Evolutionary conservation across 148 eudicot species (phyloP), one percentile per base, ranked within the genome.

Genomic region (Cornus suecica): DNA sequence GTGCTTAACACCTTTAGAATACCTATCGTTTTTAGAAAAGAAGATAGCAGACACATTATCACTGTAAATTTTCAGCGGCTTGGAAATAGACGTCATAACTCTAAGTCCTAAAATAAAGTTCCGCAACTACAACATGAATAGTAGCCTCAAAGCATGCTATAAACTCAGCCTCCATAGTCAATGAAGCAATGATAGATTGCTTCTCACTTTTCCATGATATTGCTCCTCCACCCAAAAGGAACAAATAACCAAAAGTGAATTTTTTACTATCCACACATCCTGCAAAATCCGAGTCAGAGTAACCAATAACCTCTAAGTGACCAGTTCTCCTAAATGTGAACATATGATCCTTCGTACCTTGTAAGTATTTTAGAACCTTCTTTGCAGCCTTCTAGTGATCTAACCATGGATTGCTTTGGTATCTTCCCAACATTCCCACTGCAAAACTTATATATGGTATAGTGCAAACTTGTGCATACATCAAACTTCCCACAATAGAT

Each of bases 401-500:
- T 10, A 65, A 7, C 26, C 67, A 1, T 61, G 10, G 65, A 25
- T 22, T 61, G 25, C 64, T 60, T 23, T 60, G 25, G 64, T 23
- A 60, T 60, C 64, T 60, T 9, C 66, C 25, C 2, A 65, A 20
- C 7, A 65, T 65, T 8, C 16, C 16, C 1, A 65, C 67, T 65
- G 32, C 30, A 8, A 65, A 24, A 26, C 29, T 24, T 1, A 65
- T 11, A 15, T 26, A 18, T 7, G 10, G 32, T 65, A 30, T 13
- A 3, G 30, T 65, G 16, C 67, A 65, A 29, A 25, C 23, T 25
- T 65, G 30, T 24, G 67, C 67, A 65, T 65, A 13, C 67, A 65
- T 65, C 30, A 65, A 65, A 18, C 67, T 65, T 65, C 32, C 67
- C 11, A 29, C n/a, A n/a, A n/a, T n/a, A n/a, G n/a, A n/a, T n/a